These are phyloP conservation scores for Vigna mungo DNA, from an alignment of 306 rosid genomes.

Conservation along the genomic window DNA sequence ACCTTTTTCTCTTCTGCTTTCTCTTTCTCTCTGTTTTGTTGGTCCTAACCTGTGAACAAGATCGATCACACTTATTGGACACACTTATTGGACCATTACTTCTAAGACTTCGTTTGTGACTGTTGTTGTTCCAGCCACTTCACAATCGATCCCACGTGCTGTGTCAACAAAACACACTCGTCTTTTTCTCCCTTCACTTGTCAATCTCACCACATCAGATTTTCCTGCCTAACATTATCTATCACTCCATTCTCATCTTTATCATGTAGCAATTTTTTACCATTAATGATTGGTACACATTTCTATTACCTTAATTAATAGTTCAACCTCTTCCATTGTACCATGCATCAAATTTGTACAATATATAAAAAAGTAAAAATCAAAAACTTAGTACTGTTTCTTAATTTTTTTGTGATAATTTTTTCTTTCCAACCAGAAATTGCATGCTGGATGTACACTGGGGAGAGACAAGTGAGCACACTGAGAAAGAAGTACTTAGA, in stretches of 20 bases:
- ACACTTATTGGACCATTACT: constrained; percentile 48
- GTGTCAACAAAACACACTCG: constrained; percentile 32
- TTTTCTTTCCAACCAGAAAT: constrained; percentile 61
- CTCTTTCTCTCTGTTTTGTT: not conserved
- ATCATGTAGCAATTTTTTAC: constrained; percentile 5
- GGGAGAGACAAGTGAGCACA: constrained; percentile 94
- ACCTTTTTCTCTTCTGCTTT: not conserved
- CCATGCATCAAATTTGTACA: not conserved
- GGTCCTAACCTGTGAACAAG: constrained; percentile 40
- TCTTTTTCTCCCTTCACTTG: constrained; percentile 49
- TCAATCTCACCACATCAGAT: constrained; percentile 34
- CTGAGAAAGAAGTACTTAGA: constrained; percentile 94
- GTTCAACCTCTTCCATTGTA: constrained; percentile 8
- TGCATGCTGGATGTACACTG: constrained; percentile 98
- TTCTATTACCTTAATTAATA: constrained; percentile 15
- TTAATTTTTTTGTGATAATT: not conserved
- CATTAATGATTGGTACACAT: constrained; percentile 30
- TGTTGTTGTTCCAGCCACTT: constrained; percentile 39
- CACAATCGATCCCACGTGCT: constrained; percentile 61
- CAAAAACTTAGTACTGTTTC: not conserved
- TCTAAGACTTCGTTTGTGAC: constrained; percentile 31
- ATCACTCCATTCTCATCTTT: constrained; percentile 23
- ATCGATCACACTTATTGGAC: constrained; percentile 45
- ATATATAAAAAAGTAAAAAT: not conserved
- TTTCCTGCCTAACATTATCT: constrained; percentile 45